A percentile compares a stretch with the other conserved stretches of the same genome.
Evolutionary conservation across 176 grass and related monocot genomes (phyloP).

Genomic region (Alopecurus myosuroides): DNA sequence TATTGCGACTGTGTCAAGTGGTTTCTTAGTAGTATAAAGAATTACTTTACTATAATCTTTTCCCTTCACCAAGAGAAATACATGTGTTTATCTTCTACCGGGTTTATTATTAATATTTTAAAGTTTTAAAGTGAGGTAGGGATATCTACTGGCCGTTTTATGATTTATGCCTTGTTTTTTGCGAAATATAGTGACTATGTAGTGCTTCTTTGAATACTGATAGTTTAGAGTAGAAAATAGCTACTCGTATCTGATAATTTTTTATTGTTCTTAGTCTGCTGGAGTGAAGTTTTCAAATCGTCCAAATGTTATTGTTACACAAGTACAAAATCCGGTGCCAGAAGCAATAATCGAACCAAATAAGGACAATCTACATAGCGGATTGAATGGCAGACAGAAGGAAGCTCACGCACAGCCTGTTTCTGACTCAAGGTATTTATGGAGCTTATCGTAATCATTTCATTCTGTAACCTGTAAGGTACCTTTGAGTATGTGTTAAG

Average conservation of each 20-base stretch:
- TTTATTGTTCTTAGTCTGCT: constrained; percentile 45
- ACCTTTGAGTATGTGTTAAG: background rate
- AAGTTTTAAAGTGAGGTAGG: background rate
- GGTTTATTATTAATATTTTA: background rate
- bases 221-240: background rate
- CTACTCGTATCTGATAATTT: constrained; percentile 25
- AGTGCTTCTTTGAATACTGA: constrained; percentile 5
- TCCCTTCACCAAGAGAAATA: background rate
- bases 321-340: constrained; percentile 38
- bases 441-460: background rate
- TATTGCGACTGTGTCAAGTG: background rate
- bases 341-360: constrained; percentile 29
- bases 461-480: background rate
- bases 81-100: background rate
- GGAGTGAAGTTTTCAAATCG: constrained; percentile 69
- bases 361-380: constrained; percentile 32
- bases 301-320: constrained; percentile 46
- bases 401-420: constrained; percentile 43
- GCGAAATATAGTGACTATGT: background rate
- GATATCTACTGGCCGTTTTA: background rate
- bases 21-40: background rate
- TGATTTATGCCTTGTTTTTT: constrained; percentile 10
- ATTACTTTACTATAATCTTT: constrained; percentile 12
- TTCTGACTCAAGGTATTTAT: constrained; percentile 65
- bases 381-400: constrained; percentile 35